These are phyloP conservation scores for Talaromyces islandicus DNA, from an alignment of 2,329 filamentous ascomycete species.

Conservation along the genomic window DNA sequence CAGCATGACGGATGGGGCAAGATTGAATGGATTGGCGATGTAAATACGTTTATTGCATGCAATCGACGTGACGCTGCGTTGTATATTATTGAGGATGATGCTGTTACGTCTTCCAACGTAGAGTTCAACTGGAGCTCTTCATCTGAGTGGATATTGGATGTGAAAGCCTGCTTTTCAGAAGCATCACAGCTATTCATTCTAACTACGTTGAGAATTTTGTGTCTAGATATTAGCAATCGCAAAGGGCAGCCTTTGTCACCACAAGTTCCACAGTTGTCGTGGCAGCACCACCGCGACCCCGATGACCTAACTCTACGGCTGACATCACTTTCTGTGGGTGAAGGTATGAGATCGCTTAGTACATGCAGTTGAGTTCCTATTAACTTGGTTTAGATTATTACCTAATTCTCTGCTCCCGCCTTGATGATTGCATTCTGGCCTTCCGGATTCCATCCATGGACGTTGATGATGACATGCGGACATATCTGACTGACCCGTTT, in stretches of 20 bases:
- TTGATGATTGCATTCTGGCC: slow-evolving; percentile 26
- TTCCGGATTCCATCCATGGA: slow-evolving; percentile 25
- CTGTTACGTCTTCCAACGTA: slow-evolving; percentile 22
- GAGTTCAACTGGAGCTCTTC: slow-evolving; percentile 30
- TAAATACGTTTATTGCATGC: slow-evolving; percentile 45
- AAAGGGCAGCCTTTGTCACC: slow-evolving; percentile 20
- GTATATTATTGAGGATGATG: slow-evolving; percentile 25
- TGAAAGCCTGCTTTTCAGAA: slow-evolving; percentile 39
- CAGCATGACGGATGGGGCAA: slow-evolving; percentile 39
- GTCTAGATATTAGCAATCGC: slow-evolving; percentile 34
- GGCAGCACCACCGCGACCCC: slow-evolving; percentile 49
- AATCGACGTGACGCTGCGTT: slow-evolving; percentile 40
- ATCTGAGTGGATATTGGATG: slow-evolving; percentile 51
- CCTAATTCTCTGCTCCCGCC: slow-evolving; percentile 35
- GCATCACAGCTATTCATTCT: slow-evolving; percentile 46
- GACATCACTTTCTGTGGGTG: slow-evolving; percentile 23
- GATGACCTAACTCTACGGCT: slow-evolving; percentile 48
- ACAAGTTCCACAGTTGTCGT: slow-evolving; percentile 38
- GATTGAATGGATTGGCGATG: slow-evolving; percentile 34
- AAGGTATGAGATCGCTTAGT: slow-evolving; percentile 22
- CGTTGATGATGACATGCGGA: slow-evolving; percentile 16
- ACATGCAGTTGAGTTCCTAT: neutral
- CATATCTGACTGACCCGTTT: slow-evolving; percentile 28
- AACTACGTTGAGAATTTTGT: slow-evolving; percentile 47
- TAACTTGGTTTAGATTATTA: slow-evolving; percentile 25